A percentile compares a stretch with the other conserved stretches of the same genome.
These are phyloP conservation scores for Calocybe cyanea DNA, from an alignment of 768 basidiomycete genomes.

Conservation along the genomic window DNA sequence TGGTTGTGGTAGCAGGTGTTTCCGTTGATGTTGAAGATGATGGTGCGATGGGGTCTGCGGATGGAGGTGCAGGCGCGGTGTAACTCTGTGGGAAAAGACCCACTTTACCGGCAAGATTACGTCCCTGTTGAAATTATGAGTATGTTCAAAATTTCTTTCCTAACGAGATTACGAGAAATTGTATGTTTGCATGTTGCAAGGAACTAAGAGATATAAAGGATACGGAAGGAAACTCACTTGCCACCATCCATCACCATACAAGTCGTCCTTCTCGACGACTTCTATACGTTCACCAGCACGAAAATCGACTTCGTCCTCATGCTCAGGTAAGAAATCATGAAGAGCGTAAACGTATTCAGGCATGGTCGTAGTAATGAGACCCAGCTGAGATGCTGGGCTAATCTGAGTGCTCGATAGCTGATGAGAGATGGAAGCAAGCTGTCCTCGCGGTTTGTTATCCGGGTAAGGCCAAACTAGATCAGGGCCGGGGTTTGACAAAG, in stretches of 20 bases:
- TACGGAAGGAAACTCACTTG: constrained; percentile 30
- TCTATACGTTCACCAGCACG: constrained; percentile 82
- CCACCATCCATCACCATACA: constrained; percentile 97
- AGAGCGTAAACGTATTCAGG: constrained; percentile 83
- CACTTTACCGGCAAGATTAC: constrained; percentile 74
- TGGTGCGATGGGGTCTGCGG: constrained; percentile 18
- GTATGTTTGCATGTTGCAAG: neutral
- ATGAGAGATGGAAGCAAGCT: constrained; percentile 6
- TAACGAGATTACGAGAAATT: too few species aligned
- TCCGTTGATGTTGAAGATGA: constrained; percentile 23
- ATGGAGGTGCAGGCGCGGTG: constrained; percentile 59
- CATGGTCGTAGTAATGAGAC: constrained; percentile 39
- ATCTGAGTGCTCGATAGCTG: neutral
- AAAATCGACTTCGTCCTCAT: constrained; percentile 91
- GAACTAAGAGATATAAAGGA: neutral
- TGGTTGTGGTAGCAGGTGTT: constrained; percentile 15
- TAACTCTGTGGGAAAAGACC: constrained; percentile 93
- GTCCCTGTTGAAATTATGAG: constrained; percentile 56
- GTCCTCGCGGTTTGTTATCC: neutral
- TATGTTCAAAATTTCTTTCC: neutral
- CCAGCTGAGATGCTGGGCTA: neutral
- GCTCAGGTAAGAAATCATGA: constrained; percentile 87
- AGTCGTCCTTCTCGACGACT: constrained; percentile 90
- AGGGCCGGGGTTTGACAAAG: constrained; percentile 1
- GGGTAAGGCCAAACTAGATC: neutral